Conservation (phyloP, 2,329 filamentous ascomycete species). For the Sphaceloma murrayae region DNA sequence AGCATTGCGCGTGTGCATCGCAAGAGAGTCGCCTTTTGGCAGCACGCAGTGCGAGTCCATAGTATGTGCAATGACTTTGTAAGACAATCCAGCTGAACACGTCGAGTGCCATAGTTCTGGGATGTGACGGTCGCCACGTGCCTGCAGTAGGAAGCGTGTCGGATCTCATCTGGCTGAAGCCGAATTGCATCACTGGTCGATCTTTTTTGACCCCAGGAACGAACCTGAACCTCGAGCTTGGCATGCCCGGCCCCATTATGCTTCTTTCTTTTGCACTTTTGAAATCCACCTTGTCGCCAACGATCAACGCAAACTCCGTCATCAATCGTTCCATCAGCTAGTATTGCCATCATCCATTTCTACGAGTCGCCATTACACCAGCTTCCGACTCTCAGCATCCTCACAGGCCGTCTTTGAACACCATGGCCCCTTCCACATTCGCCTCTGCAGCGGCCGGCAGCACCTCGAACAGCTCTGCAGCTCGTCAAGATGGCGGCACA, state of each 20-base stretch:
- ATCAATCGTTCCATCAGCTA: conserved; percentile 7
- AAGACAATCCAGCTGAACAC: no score
- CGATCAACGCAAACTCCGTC: background rate
- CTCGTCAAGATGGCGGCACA: conserved; percentile 35
- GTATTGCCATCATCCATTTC: background rate
- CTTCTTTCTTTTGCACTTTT: conserved; percentile 15
- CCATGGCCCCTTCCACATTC: conserved; percentile 31
- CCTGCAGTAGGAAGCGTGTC: no score
- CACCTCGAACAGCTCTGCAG: conserved; percentile 29
- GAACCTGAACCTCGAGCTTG: conserved; percentile 16
- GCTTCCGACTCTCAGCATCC: background rate
- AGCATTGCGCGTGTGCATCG: background rate
- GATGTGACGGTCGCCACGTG: no score
- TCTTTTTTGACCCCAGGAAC: no score
- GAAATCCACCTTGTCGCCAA: conserved; percentile 2
- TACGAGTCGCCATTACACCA: background rate
- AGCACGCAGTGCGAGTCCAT: no score
- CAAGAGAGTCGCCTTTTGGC: no score
- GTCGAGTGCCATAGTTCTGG: no score
- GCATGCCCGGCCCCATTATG: conserved; percentile 3
- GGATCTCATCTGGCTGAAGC: no score
- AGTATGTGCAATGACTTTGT: background rate
- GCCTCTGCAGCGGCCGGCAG: conserved; percentile 42
- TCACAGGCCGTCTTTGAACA: conserved; percentile 1
- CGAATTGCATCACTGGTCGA: conserved; percentile 14